A percentile compares a stretch with the other conserved stretches of the same genome.
Evolutionary conservation across 2,329 filamentous ascomycete genomes (phyloP).

Genomic region (Pestalotiopsis sp.): DNA sequence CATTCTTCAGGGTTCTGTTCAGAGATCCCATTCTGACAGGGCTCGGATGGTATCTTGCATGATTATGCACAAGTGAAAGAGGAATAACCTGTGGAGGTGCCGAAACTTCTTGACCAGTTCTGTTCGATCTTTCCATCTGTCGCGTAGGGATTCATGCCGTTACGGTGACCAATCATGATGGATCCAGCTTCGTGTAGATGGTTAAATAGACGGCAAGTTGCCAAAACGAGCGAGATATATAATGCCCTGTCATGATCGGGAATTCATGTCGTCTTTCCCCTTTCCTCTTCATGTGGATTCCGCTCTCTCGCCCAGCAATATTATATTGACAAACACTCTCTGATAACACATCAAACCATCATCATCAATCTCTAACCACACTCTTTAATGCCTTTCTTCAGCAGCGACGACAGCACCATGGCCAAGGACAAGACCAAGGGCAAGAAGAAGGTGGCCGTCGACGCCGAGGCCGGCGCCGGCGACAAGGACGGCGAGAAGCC

Average conservation of each 20-base stretch:
- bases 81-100: neutral
- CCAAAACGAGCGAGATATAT: neutral
- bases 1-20: neutral
- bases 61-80: neutral
- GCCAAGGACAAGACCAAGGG: slow-evolving; percentile 12
- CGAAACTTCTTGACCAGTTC: neutral
- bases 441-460: slow-evolving; percentile 18
- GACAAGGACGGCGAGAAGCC: slow-evolving; percentile 15
- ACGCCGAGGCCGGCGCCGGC: neutral
- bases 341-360: neutral
- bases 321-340: neutral
- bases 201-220: neutral
- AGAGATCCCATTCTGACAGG: neutral
- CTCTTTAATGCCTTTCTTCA: slow-evolving; percentile 17
- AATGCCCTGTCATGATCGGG: neutral
- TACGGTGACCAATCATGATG: neutral
- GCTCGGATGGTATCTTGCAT: neutral
- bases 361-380: neutral
- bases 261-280: neutral
- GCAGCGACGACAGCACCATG: slow-evolving; percentile 2
- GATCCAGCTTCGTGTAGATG: neutral
- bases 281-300: slow-evolving; percentile 11
- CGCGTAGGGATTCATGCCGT: neutral
- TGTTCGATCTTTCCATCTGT: neutral
- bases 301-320: slow-evolving; percentile 14